Conservation (phyloP, 192 early-diverging fungal species). For the Coemansia sp. region DNA sequence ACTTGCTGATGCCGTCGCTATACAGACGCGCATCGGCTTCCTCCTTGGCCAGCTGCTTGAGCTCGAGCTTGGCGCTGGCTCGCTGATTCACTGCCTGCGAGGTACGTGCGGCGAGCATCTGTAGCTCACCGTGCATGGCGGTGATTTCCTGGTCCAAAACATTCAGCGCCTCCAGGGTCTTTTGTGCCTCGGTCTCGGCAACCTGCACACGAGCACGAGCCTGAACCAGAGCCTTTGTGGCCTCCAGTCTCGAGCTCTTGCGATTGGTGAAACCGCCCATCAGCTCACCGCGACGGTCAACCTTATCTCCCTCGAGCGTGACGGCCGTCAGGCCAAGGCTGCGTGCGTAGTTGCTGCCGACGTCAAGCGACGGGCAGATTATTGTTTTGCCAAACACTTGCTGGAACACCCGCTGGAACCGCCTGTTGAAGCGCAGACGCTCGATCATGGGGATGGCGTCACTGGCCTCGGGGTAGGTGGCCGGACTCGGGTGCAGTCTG, state of each 20-base stretch:
- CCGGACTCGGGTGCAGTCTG: slow-evolving; percentile 61
- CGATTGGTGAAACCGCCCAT: slow-evolving; percentile 85
- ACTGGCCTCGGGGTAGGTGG: slow-evolving; percentile 60
- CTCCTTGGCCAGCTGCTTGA: slow-evolving; percentile 61
- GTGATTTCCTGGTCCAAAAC: slow-evolving; percentile 64
- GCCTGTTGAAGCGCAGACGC: slow-evolving; percentile 69
- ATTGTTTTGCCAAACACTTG: slow-evolving; percentile 93
- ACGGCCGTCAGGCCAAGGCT: slow-evolving; percentile 76
- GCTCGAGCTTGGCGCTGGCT: slow-evolving; percentile 54
- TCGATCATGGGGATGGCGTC: slow-evolving; percentile 83
- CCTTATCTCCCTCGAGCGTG: slow-evolving; percentile 89
- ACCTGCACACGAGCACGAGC: slow-evolving; percentile 12
- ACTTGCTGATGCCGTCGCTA: slow-evolving; percentile 35
- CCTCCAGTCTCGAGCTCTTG: slow-evolving; percentile 69
- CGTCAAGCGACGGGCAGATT: slow-evolving; percentile 79
- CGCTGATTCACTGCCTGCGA: slow-evolving; percentile 56
- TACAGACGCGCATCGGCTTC: slow-evolving; percentile 50
- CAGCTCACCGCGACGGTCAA: slow-evolving; percentile 88
- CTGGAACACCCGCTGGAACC: slow-evolving; percentile 71
- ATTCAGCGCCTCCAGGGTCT: slow-evolving; percentile 25
- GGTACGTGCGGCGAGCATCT: slow-evolving; percentile 52
- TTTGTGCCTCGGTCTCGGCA: slow-evolving; percentile 17
- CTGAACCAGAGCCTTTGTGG: slow-evolving; percentile 58
- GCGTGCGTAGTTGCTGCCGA: slow-evolving; percentile 74
- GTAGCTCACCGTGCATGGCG: slow-evolving; percentile 55